Evolutionary conservation across 768 basidiomycete species (phyloP).

Genomic region (Boletus subcaerulescens): DNA sequence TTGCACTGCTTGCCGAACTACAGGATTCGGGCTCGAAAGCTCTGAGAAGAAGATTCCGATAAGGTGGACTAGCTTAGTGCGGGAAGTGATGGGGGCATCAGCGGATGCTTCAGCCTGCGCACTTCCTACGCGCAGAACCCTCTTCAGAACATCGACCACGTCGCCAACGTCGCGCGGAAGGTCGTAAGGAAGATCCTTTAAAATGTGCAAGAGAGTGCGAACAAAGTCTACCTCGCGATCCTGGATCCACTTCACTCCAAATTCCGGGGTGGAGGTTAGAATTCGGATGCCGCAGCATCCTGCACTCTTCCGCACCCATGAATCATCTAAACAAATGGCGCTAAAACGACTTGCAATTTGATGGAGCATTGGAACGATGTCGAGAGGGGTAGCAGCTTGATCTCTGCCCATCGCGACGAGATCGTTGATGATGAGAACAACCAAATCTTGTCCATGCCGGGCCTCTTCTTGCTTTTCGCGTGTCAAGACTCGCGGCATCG

Average conservation of each 20-base stretch:
- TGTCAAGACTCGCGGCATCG: constrained; percentile 72
- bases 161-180: constrained; percentile 78
- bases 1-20: constrained; percentile 83
- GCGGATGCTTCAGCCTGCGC: constrained; percentile 43
- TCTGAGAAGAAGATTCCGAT: constrained; percentile 86
- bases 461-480: constrained; percentile 61
- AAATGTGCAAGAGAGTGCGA: constrained; percentile 83
- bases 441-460: constrained; percentile 54
- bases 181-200: constrained; percentile 93
- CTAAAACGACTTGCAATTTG: constrained; percentile 82
- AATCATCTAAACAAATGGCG: constrained; percentile 85
- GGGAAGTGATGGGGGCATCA: constrained; percentile 42
- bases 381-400: constrained; percentile 45
- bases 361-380: constrained; percentile 68
- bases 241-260: constrained; percentile 76
- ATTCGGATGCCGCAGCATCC: constrained; percentile 85
- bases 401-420: constrained; percentile 55
- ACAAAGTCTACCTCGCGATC: constrained; percentile 89
- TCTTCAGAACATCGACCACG: constrained; percentile 72
- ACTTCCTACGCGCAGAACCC: constrained; percentile 61
- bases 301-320: constrained; percentile 87
- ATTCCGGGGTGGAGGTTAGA: constrained; percentile 64
- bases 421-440: constrained; percentile 63
- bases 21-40: constrained; percentile 78
- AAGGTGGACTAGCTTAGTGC: constrained; percentile 62